phyloP scores from a whole-genome alignment of 306 rosid genomes.

The Lathyrus tuberosus region DNA sequence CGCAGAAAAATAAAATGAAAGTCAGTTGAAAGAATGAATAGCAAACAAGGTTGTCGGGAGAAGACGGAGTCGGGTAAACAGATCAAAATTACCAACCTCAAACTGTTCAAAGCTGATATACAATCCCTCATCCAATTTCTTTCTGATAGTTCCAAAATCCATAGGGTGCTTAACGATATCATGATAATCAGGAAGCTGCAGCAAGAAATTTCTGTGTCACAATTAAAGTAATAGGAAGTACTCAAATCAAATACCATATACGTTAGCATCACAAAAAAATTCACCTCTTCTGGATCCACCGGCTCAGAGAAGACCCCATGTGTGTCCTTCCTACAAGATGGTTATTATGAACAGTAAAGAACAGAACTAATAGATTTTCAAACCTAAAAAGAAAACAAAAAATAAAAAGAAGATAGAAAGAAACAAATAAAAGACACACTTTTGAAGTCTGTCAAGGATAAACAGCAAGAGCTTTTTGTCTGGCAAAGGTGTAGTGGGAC shows the following conservation, averaged over 20 bases:
- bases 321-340: conserved; percentile 83
- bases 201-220: conserved; percentile 20
- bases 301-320: conserved; percentile 94
- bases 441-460: conserved; percentile 98
- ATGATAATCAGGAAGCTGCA: conserved; percentile 93
- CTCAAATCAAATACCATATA: conserved; percentile 3
- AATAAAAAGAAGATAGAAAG: conserved; percentile 15
- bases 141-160: conserved; percentile 88
- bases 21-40: conserved; percentile 23
- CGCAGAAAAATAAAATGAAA: not conserved
- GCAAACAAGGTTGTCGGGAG: not conserved
- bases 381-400: conserved; percentile 28
- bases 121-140: conserved; percentile 69
- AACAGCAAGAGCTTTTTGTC: conserved; percentile 99
- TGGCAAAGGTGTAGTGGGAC: conserved; percentile 99
- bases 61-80: not conserved
- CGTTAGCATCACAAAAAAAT: conserved; percentile 16
- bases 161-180: conserved; percentile 74
- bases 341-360: conserved; percentile 35
- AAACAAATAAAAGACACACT: conserved; percentile 60
- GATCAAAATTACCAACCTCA: conserved; percentile 65
- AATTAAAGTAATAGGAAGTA: conserved; percentile 36
- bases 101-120: conserved; percentile 71
- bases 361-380: conserved; percentile 42
- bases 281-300: conserved; percentile 92